phyloP scores from a whole-genome alignment of 352 stramenopile genomes.

The Pythium rishiriense region DNA sequence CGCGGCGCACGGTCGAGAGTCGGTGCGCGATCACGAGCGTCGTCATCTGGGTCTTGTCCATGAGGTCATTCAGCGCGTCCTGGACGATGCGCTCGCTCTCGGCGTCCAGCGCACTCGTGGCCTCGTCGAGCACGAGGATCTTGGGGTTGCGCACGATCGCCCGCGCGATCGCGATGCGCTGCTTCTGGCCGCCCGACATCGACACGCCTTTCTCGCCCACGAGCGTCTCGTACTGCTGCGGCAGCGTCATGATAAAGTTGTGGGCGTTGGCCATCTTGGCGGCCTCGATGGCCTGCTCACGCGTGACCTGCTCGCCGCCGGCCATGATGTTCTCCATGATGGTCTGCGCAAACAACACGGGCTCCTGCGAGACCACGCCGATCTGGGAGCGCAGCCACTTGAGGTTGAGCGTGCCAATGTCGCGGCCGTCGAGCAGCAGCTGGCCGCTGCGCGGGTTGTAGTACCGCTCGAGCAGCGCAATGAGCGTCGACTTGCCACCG shows the following conservation, averaged over 20 bases:
- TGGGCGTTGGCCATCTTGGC: no score
- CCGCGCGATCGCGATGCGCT: constrained; percentile 83
- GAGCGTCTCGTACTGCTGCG: constrained; percentile 52
- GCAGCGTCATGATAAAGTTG: no score
- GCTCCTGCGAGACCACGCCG: not conserved
- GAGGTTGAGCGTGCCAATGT: constrained; percentile 59
- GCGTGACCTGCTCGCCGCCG: no score
- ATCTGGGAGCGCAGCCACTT: not conserved
- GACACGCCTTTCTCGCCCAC: constrained; percentile 31
- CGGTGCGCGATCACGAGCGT: constrained; percentile 34
- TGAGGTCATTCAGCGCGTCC: constrained; percentile 21
- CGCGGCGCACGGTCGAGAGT: not conserved
- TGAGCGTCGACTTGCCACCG: constrained; percentile 42
- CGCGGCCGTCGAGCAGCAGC: constrained; percentile 66
- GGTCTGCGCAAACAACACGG: not conserved
- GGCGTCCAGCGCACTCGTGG: constrained; percentile 5
- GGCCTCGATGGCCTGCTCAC: no score
- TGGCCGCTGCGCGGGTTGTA: constrained; percentile 68
- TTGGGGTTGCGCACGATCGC: not conserved
- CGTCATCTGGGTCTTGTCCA: constrained; percentile 25
- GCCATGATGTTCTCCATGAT: not conserved
- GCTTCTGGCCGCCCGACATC: constrained; percentile 57
- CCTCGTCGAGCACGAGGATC: constrained; percentile 10
- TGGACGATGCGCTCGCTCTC: constrained; percentile 12
- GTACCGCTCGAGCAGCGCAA: constrained; percentile 67